These are phyloP conservation scores for Eutypa lata DNA, from an alignment of 2,329 filamentous ascomycete genomes.

Conservation along the genomic window DNA sequence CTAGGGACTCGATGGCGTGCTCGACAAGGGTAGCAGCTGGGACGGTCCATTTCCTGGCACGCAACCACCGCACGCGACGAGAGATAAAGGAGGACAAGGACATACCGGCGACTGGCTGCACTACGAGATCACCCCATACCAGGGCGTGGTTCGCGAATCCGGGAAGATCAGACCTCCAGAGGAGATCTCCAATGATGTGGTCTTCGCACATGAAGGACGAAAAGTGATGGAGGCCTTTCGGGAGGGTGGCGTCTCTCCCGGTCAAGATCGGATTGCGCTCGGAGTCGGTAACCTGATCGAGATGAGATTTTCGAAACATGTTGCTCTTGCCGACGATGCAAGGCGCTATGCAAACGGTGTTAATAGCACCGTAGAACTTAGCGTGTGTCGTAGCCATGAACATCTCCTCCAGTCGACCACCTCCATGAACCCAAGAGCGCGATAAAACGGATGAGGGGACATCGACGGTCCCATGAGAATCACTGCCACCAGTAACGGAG, in stretches of 20 bases:
- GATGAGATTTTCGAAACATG: conserved; percentile 93
- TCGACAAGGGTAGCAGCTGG: conserved; percentile 85
- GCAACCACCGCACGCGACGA: conserved; percentile 82
- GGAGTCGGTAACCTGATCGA: conserved; percentile 67
- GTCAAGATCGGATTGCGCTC: conserved; percentile 40
- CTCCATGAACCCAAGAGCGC: conserved; percentile 46
- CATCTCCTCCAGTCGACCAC: conserved; percentile 86
- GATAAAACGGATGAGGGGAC: conserved; percentile 23
- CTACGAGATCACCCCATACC: conserved; percentile 78
- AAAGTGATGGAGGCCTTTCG: conserved; percentile 83
- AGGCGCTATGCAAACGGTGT: conserved; percentile 83
- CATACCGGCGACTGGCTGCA: conserved; percentile 87
- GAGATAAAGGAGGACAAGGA: conserved; percentile 73
- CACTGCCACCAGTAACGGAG: conserved; percentile 27
- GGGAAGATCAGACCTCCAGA: conserved; percentile 71
- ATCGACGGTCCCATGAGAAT: conserved; percentile 28
- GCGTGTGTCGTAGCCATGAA: conserved; percentile 93
- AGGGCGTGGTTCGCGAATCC: conserved; percentile 77
- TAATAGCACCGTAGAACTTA: conserved; percentile 98
- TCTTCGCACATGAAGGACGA: conserved; percentile 97
- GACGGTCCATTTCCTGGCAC: conserved; percentile 93
- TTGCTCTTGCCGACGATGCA: conserved; percentile 97
- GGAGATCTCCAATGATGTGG: conserved; percentile 86
- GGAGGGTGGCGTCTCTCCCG: conserved; percentile 36
- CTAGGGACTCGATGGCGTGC: conserved; percentile 82